phyloP scores from a whole-genome alignment of 768 basidiomycete species.

The Trametopsis cervina region DNA sequence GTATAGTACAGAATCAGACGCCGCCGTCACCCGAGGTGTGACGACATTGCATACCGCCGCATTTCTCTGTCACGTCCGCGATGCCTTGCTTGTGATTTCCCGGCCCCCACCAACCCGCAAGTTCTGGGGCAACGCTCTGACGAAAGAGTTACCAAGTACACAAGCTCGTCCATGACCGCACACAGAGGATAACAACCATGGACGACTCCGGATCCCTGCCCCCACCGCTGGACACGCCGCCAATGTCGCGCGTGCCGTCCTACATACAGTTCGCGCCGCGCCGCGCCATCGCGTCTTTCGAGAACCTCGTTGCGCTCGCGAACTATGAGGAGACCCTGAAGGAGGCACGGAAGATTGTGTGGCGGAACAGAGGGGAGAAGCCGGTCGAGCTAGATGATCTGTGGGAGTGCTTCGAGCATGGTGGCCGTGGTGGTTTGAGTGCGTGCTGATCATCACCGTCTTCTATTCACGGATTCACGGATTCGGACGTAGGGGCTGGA shows the following conservation, averaged over 20 bases:
- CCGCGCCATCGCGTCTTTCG: slow-evolving; percentile 67
- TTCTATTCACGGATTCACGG: neutral
- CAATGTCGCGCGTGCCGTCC: slow-evolving; percentile 22
- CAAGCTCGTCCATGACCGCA: too few relatives aligned
- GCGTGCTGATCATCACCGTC: slow-evolving; percentile 27
- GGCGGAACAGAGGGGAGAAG: slow-evolving; percentile 74
- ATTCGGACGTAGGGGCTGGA: slow-evolving; percentile 58
- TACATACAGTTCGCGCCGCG: slow-evolving; percentile 47
- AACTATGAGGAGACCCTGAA: slow-evolving; percentile 73
- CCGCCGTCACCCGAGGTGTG: too few relatives aligned
- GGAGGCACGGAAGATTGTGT: slow-evolving; percentile 73
- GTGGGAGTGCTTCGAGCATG: slow-evolving; percentile 65
- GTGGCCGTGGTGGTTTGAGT: slow-evolving; percentile 65
- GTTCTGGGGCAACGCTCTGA: too few relatives aligned
- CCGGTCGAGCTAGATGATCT: slow-evolving; percentile 59
- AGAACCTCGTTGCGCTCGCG: slow-evolving; percentile 78
- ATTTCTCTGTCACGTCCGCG: too few relatives aligned
- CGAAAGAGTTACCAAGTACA: too few relatives aligned
- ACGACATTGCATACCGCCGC: too few relatives aligned
- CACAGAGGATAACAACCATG: too few relatives aligned
- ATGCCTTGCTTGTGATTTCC: too few relatives aligned
- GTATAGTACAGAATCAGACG: too few relatives aligned
- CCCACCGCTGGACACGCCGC: neutral
- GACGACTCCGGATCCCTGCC: neutral
- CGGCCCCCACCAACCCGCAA: too few relatives aligned